Base-by-base conservation (phyloP, 2,329 filamentous ascomycete species). In the Apiospora arundinis region DNA sequence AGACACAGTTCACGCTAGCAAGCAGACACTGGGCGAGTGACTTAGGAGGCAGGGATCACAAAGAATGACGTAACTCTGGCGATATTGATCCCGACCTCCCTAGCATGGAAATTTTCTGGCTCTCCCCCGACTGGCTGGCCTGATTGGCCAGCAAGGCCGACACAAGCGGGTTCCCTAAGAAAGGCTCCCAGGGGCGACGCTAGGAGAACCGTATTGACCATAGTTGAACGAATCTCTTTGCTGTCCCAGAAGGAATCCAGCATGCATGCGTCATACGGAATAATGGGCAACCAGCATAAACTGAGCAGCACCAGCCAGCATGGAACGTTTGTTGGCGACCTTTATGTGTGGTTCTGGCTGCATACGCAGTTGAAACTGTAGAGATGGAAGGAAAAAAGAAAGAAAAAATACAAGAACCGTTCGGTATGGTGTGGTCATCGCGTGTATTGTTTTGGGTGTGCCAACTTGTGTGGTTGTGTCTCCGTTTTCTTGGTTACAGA, bases 1-100 rank as follows among this genome's bases (percentile, higher is more conserved):
- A 44, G 40, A 67, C 65, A 67, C 65, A 67, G 65, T 67, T 40
- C 65, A 28, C 25, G n/a, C 40, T 46, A 67, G 25, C 3, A 9
- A 14, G 1, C 40, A 46, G 18, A 67, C 65, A 67, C 65, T 67
- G 65, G 65, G 65, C 65, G 65, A 69, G 67, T 69, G 46, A 45
- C 46, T 52, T 48, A 21, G 4, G 56, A 37, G 56, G 16, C 67
- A 49, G 28, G 48, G 67, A 69, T 56, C 68, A 72, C 65, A 67
- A 72, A 69, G 52, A 68, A 69, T 72, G 71, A 72, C 71, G 71
- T 72, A 72, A 72, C 60, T 46, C 49, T 68, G 68, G 70, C 71
- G 71, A 72, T 70, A 72, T 70, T 70, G 70, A 37, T 18, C 69
- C 71, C 71, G 63, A 66, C 69, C 71, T 28, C 69, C 69, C 49